Evolutionary conservation across 2,329 filamentous ascomycete genomes (phyloP), one percentile per base, ranked within the genome.

Genomic region (Claviceps sp.): DNA sequence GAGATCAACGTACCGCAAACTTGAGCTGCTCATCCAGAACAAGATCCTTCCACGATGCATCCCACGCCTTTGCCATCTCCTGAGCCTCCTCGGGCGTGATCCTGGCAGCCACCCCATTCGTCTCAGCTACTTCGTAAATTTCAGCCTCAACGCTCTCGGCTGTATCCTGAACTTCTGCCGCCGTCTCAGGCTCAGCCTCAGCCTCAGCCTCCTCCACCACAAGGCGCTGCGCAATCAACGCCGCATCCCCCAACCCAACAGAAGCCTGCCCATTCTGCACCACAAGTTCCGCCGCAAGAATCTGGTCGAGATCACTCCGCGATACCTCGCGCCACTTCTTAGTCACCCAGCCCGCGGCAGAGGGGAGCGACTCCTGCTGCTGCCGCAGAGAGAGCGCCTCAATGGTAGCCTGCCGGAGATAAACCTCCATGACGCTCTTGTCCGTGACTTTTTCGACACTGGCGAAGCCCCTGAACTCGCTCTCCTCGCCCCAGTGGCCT

Each of bases 1-100:
- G 22, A 44, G 4, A 44, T 16, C 38, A 55, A 75, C 83, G 57
- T 77, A 93, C 87, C 53, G 82, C 80, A 71, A 93, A 90, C 64
- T 86, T 88, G 57, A 86, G 63, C 42, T 72, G 65, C 58, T 87
- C 76, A 18, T 69, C 63, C 30, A 93, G 63, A 3, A 75, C 68
- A 14, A 82, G 66, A 5, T 67, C 59, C 62, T 80, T 77, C 81
- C 82, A 88, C 50, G 71, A 72, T 11, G 66, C 60, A 54, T 77
- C 73, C 74, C 74, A 79, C 1, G 67, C 60, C 58, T 70, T 65
- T 50, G 71, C 58, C 43, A 75, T 63, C 55, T 68, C 64, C 37
- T 58, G 60, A 1, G 74, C 72, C 60, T 76, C 70, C 3, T 70
- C 65, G 3, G 45, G 45, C 11, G 45, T 38, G 16, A 37, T 38